Evolutionary conservation across 495 filamentous ascomycete genomes (phyloP).

Genomic region (Penicillium malachiteum): DNA sequence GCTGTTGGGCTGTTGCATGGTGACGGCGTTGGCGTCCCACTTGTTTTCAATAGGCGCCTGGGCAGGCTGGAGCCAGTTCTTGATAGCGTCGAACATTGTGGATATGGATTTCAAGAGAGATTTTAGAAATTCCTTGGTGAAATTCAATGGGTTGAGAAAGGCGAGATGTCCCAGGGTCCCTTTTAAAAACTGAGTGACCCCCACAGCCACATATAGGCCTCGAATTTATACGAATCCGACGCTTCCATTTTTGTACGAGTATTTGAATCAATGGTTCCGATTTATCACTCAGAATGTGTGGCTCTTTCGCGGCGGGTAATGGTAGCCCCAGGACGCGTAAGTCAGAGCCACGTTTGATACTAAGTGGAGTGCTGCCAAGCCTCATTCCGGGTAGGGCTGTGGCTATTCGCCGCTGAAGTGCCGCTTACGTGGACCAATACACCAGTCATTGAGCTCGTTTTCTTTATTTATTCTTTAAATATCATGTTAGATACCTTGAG

Average conservation of each 20-base stretch:
- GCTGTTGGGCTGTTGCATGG: constrained; percentile 10
- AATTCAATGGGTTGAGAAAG: neutral
- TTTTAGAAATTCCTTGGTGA: neutral
- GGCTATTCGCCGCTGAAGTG: constrained; percentile 4
- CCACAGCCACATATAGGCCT: neutral
- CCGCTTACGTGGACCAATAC: constrained; percentile 7
- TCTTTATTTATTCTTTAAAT: neutral
- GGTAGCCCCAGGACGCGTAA: constrained; percentile 6
- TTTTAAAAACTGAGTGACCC: neutral
- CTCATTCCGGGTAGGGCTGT: constrained; percentile 8
- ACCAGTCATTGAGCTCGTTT: neutral
- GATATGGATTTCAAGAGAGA: neutral
- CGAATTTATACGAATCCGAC: neutral
- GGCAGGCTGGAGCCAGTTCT: constrained; percentile 7
- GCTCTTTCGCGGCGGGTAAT: constrained; percentile 1
- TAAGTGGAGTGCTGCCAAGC: constrained; percentile 4
- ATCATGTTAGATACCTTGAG: neutral
- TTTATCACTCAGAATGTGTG: neutral
- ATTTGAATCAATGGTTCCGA: neutral
- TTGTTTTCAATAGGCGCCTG: constrained; percentile 7
- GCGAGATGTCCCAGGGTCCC: neutral
- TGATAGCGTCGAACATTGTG: constrained; percentile 8
- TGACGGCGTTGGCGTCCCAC: constrained; percentile 10
- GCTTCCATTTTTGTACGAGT: neutral
- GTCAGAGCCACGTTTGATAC: constrained; percentile 6